Conservation (phyloP, 345 rosid genomes). For the Murraya koenigii region DNA sequence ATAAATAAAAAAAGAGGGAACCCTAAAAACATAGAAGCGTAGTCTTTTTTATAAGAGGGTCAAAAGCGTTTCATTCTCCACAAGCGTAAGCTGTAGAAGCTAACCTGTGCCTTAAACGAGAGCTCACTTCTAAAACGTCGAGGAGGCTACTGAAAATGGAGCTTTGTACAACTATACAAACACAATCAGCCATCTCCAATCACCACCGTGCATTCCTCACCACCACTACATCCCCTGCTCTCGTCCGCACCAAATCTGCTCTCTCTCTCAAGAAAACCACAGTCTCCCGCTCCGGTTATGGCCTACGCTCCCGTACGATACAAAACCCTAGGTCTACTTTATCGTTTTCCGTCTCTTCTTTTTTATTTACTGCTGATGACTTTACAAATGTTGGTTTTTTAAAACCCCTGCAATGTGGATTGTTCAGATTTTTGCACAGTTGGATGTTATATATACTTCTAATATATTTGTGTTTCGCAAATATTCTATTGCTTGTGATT, state of each 20-base stretch:
- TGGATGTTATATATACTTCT: background rate
- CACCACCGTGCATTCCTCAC: conserved; percentile 7
- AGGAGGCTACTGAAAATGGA: conserved; percentile 33
- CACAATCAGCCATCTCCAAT: conserved; percentile 14
- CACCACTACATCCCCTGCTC: conserved; percentile 1
- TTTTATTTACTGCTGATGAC: background rate
- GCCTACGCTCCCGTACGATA: conserved; percentile 37
- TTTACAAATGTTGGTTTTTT: background rate
- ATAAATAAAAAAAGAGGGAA: background rate
- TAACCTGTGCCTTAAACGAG: background rate
- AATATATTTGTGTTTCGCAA: background rate
- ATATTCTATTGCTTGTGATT: background rate
- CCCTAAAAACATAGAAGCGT: background rate
- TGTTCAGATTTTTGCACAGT: background rate
- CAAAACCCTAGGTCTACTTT: conserved; percentile 30
- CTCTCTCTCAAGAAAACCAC: conserved; percentile 19
- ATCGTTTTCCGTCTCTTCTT: background rate
- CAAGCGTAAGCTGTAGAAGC: background rate
- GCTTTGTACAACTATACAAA: conserved; percentile 25
- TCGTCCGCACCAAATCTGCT: conserved; percentile 19
- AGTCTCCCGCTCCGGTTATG: conserved; percentile 2
- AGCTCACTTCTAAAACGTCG: background rate
- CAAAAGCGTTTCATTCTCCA: too few relatives aligned
- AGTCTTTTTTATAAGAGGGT: background rate
- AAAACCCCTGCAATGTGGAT: background rate